These are phyloP conservation scores for Paecilomyces fulvus DNA, from an alignment of 2,329 filamentous ascomycete species.

Conservation along the genomic window DNA sequence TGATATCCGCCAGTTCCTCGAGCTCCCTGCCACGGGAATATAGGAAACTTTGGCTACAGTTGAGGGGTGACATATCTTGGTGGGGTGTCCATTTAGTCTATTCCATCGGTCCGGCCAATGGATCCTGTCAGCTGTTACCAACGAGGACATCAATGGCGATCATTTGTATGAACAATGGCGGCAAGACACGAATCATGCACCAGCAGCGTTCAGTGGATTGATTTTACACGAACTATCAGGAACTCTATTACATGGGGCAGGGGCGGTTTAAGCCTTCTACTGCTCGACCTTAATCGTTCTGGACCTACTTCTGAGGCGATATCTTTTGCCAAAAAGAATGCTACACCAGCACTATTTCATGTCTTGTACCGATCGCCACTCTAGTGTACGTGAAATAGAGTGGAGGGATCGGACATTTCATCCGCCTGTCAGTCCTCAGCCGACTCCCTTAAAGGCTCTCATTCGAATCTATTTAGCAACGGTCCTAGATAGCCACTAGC, in stretches of 20 bases:
- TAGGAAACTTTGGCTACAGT: neutral
- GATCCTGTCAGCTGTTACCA: neutral
- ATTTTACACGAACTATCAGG: constrained; percentile 8
- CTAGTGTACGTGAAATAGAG: neutral
- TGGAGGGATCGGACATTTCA: neutral
- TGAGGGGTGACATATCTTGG: neutral
- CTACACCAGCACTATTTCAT: neutral
- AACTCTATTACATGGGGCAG: constrained; percentile 1
- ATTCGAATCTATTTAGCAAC: neutral
- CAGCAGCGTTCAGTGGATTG: constrained; percentile 9
- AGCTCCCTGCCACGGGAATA: neutral
- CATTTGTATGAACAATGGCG: neutral
- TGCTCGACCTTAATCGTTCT: constrained; percentile 10
- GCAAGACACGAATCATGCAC: neutral
- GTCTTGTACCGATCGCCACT: neutral
- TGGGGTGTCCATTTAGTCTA: neutral
- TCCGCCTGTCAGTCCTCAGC: neutral
- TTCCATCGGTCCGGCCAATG: neutral
- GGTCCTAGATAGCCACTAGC: neutral
- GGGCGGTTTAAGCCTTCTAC: constrained; percentile 7
- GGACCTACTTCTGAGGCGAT: neutral
- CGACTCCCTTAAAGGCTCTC: neutral
- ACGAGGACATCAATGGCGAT: constrained; percentile 6
- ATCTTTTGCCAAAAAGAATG: neutral
- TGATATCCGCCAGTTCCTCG: neutral